Evolutionary conservation across 148 eudicot species (phyloP).

Genomic region (Rhododendron vialii): DNA sequence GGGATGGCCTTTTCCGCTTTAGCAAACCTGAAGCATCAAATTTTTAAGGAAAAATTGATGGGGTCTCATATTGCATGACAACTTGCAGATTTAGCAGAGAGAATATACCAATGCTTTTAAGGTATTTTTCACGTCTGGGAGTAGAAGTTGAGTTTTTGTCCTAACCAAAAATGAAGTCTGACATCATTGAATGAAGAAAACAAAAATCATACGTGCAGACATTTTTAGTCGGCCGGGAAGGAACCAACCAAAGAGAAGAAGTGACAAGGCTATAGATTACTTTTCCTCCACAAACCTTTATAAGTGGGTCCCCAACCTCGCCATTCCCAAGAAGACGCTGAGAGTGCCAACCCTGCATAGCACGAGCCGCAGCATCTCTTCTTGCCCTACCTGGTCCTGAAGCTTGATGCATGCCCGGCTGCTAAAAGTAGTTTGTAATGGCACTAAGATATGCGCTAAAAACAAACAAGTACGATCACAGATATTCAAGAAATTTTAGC

Average conservation of each 20-base stretch:
- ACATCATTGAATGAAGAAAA: background rate
- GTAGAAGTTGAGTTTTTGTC: constrained; percentile 55
- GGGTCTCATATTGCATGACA: too few species aligned
- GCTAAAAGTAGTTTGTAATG: constrained; percentile 9
- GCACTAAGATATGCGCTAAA: background rate
- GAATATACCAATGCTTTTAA: constrained; percentile 67
- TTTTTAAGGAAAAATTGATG: background rate
- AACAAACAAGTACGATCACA: background rate
- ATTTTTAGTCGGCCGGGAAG: background rate
- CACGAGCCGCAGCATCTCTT: constrained; percentile 58
- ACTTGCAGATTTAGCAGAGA: background rate
- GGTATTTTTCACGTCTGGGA: constrained; percentile 67
- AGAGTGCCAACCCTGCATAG: constrained; percentile 78
- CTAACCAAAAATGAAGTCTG: constrained; percentile 29
- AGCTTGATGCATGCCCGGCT: constrained; percentile 36
- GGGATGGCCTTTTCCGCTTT: constrained; percentile 66
- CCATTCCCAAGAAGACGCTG: constrained; percentile 77
- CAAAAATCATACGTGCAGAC: background rate
- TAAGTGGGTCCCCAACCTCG: constrained; percentile 73
- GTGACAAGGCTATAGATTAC: background rate
- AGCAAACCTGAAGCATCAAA: constrained; percentile 44
- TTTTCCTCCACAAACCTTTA: constrained; percentile 37
- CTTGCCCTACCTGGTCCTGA: constrained; percentile 59
- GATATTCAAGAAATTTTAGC: background rate
- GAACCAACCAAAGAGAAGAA: constrained; percentile 1